Evolutionary conservation across 208 protist genomes (phyloP).

Genomic region (Leishmania mexicana): DNA sequence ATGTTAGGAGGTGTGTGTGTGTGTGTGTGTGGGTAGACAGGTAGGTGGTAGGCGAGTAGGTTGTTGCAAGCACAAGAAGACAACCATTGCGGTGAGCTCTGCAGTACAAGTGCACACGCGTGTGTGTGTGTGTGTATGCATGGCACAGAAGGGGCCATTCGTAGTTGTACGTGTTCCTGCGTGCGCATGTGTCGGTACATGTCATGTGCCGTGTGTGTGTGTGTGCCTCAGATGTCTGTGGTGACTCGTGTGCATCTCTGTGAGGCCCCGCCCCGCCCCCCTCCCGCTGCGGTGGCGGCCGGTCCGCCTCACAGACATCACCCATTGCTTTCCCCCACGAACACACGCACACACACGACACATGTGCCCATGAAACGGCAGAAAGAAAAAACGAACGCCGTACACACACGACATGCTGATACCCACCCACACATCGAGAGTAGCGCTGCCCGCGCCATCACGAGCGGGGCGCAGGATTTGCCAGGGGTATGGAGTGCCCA

Average conservation of each 20-base stretch:
- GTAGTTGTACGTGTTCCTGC: background rate
- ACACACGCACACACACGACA: background rate
- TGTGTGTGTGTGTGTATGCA: background rate
- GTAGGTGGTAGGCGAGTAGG: background rate
- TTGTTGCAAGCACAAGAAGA: background rate
- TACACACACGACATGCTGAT: background rate
- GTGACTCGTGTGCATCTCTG: too few relatives aligned
- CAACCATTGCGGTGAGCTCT: background rate
- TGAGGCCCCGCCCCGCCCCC: too few relatives aligned
- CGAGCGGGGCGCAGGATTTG: background rate
- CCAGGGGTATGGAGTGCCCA: background rate
- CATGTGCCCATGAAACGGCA: background rate
- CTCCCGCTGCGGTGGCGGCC: too few relatives aligned
- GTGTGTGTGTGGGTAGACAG: background rate
- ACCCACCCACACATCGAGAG: background rate
- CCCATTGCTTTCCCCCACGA: too few relatives aligned
- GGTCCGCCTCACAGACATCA: too few relatives aligned
- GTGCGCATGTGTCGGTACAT: background rate
- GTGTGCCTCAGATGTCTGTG: background rate
- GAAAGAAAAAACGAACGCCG: background rate
- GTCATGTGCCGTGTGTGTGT: conserved; percentile 5
- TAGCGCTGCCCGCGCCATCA: background rate
- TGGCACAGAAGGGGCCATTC: background rate
- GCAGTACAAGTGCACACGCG: background rate
- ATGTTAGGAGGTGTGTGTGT: background rate